Percentiles rank a stretch among this genome's conserved stretches.
phyloP scores from a whole-genome alignment of 768 basidiomycete genomes.

The Mycena alexandri region DNA sequence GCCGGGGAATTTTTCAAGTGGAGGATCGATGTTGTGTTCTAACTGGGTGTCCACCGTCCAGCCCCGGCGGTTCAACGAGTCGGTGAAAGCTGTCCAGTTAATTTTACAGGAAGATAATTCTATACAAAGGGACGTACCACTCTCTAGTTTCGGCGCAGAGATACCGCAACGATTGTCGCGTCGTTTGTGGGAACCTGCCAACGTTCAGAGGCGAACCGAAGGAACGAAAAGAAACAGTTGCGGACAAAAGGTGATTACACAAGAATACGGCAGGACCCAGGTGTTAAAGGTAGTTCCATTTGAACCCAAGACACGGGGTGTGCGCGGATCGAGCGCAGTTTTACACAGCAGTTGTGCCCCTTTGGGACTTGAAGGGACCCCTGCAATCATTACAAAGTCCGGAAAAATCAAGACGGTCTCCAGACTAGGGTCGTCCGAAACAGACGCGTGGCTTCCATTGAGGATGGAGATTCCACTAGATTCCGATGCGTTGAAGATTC shows the following conservation, averaged over 20 bases:
- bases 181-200: slow-evolving; percentile 89
- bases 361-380: slow-evolving; percentile 70
- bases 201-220: background rate
- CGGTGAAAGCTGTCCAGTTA: slow-evolving; percentile 65
- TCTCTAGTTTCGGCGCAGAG: slow-evolving; percentile 85
- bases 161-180: slow-evolving; percentile 94
- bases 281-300: slow-evolving; percentile 65
- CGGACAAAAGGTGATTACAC: slow-evolving; percentile 88
- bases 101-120: background rate
- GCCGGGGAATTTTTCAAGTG: slow-evolving; percentile 74
- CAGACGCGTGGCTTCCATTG: slow-evolving; percentile 84
- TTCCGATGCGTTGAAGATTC: slow-evolving; percentile 72
- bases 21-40: slow-evolving; percentile 63
- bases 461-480: slow-evolving; percentile 74
- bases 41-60: slow-evolving; percentile 85
- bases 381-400: slow-evolving; percentile 88
- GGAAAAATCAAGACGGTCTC: slow-evolving; percentile 95
- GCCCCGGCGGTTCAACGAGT: slow-evolving; percentile 72
- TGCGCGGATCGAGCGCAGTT: slow-evolving; percentile 68
- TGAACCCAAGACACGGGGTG: slow-evolving; percentile 61
- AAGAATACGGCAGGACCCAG: slow-evolving; percentile 91
- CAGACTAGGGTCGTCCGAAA: slow-evolving; percentile 69
- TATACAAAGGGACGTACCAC: slow-evolving; percentile 58
- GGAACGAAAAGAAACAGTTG: background rate
- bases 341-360: slow-evolving; percentile 82